These are phyloP conservation scores for Alternaria sp. DNA, from an alignment of 2,329 filamentous ascomycete genomes.

Conservation along the genomic window DNA sequence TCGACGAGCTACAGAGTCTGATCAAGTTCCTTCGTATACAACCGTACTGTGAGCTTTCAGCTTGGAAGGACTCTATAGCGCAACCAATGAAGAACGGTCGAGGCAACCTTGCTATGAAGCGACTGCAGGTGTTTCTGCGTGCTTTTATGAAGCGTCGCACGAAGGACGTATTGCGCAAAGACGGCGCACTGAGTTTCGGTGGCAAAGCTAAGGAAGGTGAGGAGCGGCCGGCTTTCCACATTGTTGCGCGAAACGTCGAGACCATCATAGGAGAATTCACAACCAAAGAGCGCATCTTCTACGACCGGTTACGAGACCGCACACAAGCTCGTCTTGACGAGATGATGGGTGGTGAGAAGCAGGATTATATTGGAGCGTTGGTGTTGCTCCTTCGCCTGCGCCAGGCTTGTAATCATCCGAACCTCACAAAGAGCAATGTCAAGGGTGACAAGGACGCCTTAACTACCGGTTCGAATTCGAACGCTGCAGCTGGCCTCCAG, in stretches of 20 bases:
- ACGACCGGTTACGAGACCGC: constrained; percentile 81
- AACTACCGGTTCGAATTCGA: constrained; percentile 65
- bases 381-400: constrained; percentile 89
- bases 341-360: constrained; percentile 82
- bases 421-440: constrained; percentile 84
- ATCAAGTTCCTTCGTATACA: constrained; percentile 92
- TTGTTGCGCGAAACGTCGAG: constrained; percentile 89
- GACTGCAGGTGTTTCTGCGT: constrained; percentile 83
- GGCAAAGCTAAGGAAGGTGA: constrained; percentile 69
- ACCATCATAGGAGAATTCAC: constrained; percentile 81
- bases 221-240: constrained; percentile 77
- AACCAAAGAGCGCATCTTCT: constrained; percentile 82
- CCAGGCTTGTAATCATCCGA: constrained; percentile 94
- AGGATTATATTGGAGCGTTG: constrained; percentile 93
- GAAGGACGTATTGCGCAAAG: constrained; percentile 93
- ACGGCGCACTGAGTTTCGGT: constrained; percentile 80
- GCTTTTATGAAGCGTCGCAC: constrained; percentile 99
- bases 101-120: constrained; percentile 86
- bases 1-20: constrained; percentile 93
- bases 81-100: constrained; percentile 88
- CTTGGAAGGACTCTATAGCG: constrained; percentile 93
- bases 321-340: constrained; percentile 86
- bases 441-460: constrained; percentile 88
- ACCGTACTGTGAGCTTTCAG: constrained; percentile 84
- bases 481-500: constrained; percentile 46